Evolutionary conservation across 139 green algal species (phyloP), one percentile per base, ranked within the genome.

Genomic region (Coelastrella sp.): DNA sequence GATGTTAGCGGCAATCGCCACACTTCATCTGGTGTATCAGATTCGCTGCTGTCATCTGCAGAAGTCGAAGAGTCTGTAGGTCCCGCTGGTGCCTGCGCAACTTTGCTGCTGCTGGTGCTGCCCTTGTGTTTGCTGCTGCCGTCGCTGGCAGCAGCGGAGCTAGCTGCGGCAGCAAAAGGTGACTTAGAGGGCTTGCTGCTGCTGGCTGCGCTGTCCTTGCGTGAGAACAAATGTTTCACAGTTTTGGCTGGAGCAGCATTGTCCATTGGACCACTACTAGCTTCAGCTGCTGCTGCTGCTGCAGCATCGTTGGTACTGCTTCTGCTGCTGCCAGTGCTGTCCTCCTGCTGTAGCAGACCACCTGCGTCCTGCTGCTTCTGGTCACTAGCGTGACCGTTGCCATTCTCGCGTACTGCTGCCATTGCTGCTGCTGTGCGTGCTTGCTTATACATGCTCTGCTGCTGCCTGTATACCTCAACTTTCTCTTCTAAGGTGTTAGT

Each of bases 1-100:
- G 68, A 71, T 3, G 16, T 32, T 11, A 89, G 71, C 71, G 84
- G 84, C 84, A 89, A 74, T 58, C 84, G 84, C 84, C 84, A 89
- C 54, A 89, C 84, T 58, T 86, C 80, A 74, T 86, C 80, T 75
- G 59, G 59, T 5, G 32, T 13, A 59, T 86, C 59, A 17, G n/a
- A 56, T 47, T n/a, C n/a, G n/a, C n/a, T n/a, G n/a, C n/a, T n/a
- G n/a, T 75, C 80, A 86, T 86, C 59, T 19, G 20, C 58, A n/a
- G 61, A 32, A 13, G 60, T n/a, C 17, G n/a, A 59, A 74, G 11
- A 23, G 32, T 17, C 80, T 59, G 16, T 58, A 20, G 56, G 19
- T 60, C 14, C 80, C 32, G 56, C 78, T 58, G 78, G 56, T 84
- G 74, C 74, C 16, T n/a, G 22, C 22, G 22, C 74, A 19, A 22